Percentiles rank a stretch among this genome's conserved stretches.
Evolutionary conservation across 768 basidiomycete genomes (phyloP).

Genomic region (Amanita rubescens): DNA sequence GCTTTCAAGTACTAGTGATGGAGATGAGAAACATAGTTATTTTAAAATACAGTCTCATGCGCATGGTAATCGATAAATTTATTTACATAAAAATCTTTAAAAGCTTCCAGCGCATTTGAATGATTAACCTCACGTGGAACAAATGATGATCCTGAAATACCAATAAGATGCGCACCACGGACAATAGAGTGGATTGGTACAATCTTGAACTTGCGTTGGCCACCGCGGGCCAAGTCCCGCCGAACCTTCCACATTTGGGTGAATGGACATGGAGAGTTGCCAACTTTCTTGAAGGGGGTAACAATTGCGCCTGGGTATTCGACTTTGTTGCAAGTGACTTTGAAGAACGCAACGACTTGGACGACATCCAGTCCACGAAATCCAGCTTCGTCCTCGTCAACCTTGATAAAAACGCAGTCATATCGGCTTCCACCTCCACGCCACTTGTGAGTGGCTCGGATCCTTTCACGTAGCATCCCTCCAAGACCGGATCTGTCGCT

Average conservation of each 20-base stretch:
- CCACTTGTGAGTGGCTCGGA: neutral
- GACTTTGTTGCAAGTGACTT: neutral
- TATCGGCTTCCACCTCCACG: neutral
- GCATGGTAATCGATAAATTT: neutral
- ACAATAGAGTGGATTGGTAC: neutral
- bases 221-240: neutral
- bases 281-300: neutral
- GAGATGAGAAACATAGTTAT: neutral
- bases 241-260: neutral
- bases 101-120: neutral
- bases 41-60: neutral
- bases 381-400: neutral
- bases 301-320: neutral
- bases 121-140: neutral
- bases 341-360: neutral
- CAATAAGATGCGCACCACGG: neutral
- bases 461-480: neutral
- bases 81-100: neutral
- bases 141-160: neutral
- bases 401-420: neutral
- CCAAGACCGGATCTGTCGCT: neutral
- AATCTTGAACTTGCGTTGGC: neutral
- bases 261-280: neutral
- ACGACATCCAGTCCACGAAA: neutral
- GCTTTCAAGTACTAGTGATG: too few relatives aligned